Conservation (phyloP, 1,139 yeast species). For the Nadsonia commutata region DNA sequence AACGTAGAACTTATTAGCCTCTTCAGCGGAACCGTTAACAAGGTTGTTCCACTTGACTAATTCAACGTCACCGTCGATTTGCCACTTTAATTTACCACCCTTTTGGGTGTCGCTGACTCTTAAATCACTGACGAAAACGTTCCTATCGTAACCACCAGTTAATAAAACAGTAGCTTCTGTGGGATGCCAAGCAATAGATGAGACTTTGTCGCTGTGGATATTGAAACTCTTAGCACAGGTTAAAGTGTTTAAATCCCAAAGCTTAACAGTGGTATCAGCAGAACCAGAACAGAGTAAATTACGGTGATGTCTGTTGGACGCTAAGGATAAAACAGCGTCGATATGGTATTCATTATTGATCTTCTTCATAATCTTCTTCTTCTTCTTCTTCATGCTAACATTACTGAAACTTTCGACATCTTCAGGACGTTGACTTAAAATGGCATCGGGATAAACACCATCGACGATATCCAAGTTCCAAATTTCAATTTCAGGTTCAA, state of each 20-base stretch:
- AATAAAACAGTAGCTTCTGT: constrained; percentile 62
- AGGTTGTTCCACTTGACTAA: constrained; percentile 49
- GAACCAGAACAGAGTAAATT: constrained; percentile 86
- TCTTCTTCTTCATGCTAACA: constrained; percentile 27
- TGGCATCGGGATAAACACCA: constrained; percentile 87
- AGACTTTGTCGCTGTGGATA: constrained; percentile 65
- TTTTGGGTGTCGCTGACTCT: constrained; percentile 55
- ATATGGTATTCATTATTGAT: constrained; percentile 74
- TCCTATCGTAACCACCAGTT: constrained; percentile 87
- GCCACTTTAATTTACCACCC: constrained; percentile 44
- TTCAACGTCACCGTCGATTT: constrained; percentile 71
- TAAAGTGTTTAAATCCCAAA: constrained; percentile 80
- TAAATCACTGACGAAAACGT: constrained; percentile 69
- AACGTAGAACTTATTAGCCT: constrained; percentile 59
- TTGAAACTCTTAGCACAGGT: constrained; percentile 41
- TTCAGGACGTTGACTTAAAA: constrained; percentile 64
- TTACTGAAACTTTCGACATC: constrained; percentile 16
- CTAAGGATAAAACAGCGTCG: constrained; percentile 79
- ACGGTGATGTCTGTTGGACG: constrained; percentile 72
- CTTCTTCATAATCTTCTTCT: constrained; percentile 32
- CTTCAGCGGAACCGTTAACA: constrained; percentile 6
- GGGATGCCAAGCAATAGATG: constrained; percentile 78
- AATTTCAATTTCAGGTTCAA: constrained; percentile 92
- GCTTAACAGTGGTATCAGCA: constrained; percentile 85
- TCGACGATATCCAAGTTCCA: constrained; percentile 93